Evolutionary conservation across 495 filamentous ascomycete species (phyloP).

Genomic region (Penicillium soppii): DNA sequence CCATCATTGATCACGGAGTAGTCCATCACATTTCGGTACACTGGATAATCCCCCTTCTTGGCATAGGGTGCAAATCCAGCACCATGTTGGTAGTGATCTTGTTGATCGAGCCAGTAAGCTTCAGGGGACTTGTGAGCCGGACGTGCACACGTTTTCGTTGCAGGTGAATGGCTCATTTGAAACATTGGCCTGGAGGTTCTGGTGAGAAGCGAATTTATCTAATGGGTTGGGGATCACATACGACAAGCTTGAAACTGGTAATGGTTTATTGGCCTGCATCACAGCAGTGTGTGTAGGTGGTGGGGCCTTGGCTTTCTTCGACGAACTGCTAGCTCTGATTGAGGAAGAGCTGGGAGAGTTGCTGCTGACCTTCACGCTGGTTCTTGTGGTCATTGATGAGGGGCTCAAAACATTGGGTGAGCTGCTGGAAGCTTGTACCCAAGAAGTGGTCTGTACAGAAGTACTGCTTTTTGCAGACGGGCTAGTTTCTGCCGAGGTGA

Average conservation of each 20-base stretch:
- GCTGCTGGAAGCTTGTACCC: too few species aligned
- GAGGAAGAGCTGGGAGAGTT: too few species aligned
- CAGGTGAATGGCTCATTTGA: background rate
- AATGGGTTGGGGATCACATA: background rate
- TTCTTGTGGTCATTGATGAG: too few species aligned
- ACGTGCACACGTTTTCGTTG: constrained; percentile 20
- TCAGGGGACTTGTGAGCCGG: constrained; percentile 3
- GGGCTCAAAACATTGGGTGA: too few species aligned
- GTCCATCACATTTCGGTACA: constrained; percentile 56
- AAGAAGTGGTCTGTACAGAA: too few species aligned
- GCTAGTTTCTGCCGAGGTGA: too few species aligned
- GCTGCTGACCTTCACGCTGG: too few species aligned
- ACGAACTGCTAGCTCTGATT: too few species aligned
- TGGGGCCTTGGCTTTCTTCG: too few species aligned
- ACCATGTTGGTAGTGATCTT: constrained; percentile 30
- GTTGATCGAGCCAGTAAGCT: constrained; percentile 35
- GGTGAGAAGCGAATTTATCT: background rate
- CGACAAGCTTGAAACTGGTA: background rate
- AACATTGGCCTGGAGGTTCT: background rate
- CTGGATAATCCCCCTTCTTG: constrained; percentile 41
- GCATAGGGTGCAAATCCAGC: constrained; percentile 40
- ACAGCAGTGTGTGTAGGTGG: too few species aligned
- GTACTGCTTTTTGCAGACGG: too few species aligned
- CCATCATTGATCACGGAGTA: constrained; percentile 53
- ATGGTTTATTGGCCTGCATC: too few species aligned